A percentile compares a stretch with the other conserved stretches of the same genome.
Evolutionary conservation across 2,329 filamentous ascomycete genomes (phyloP).

Genomic region (Torrubiella hemipterigena): DNA sequence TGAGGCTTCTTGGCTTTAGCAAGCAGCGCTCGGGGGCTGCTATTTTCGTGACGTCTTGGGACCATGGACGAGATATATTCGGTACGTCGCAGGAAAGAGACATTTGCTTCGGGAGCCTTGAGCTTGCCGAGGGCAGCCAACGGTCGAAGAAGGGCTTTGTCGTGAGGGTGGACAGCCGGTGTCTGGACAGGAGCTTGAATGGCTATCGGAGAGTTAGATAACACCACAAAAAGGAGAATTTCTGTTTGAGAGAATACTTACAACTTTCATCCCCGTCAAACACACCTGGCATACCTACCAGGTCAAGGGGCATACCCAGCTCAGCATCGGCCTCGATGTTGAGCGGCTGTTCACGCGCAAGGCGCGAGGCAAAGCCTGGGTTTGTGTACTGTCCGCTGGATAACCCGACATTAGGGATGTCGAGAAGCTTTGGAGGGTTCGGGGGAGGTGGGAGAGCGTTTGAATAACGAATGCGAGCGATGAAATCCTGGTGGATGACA

Average conservation of each 20-base stretch:
- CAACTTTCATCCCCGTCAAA: slow-evolving; percentile 93
- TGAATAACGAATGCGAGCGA: slow-evolving; percentile 87
- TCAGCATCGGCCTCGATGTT: slow-evolving; percentile 98
- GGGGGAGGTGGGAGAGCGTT: slow-evolving; percentile 92
- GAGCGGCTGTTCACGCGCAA: slow-evolving; percentile 82
- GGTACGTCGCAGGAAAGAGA: slow-evolving; percentile 89
- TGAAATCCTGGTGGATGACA: slow-evolving; percentile 85
- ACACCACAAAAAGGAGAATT: neutral
- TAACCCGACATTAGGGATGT: slow-evolving; percentile 89
- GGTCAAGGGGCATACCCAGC: slow-evolving; percentile 90
- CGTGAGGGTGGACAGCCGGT: slow-evolving; percentile 66
- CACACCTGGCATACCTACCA: slow-evolving; percentile 88
- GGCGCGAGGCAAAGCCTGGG: slow-evolving; percentile 76
- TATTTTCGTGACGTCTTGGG: slow-evolving; percentile 34
- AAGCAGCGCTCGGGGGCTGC: slow-evolving; percentile 27
- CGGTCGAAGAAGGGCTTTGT: slow-evolving; percentile 72
- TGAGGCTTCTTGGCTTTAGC: slow-evolving; percentile 22
- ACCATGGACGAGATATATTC: slow-evolving; percentile 74
- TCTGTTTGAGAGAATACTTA: slow-evolving; percentile 29
- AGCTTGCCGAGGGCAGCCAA: slow-evolving; percentile 78
- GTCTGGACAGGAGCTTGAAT: slow-evolving; percentile 68
- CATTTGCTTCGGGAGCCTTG: slow-evolving; percentile 61
- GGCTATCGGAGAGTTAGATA: slow-evolving; percentile 34
- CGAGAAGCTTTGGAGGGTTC: slow-evolving; percentile 89
- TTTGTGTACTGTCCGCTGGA: slow-evolving; percentile 80